These are phyloP conservation scores for Neobulgaria alba DNA, from an alignment of 2,329 filamentous ascomycete genomes.

Conservation along the genomic window DNA sequence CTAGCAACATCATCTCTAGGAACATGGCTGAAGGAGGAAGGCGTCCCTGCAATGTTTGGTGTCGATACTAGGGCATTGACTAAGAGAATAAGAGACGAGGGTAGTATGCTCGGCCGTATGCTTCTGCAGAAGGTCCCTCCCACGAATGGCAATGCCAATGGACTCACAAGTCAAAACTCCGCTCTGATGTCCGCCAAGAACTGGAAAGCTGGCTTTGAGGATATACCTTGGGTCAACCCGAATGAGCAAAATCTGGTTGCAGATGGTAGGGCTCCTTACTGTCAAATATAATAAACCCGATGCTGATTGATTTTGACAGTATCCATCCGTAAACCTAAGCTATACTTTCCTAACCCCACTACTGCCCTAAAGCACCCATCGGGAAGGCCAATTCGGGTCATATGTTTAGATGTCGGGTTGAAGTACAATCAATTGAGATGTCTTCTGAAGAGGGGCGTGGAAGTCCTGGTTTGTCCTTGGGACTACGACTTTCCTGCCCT, in stretches of 20 bases:
- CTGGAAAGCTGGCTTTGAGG: constrained; percentile 57
- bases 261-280: constrained; percentile 65
- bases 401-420: constrained; percentile 93
- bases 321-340: constrained; percentile 76
- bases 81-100: constrained; percentile 86
- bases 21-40: constrained; percentile 93
- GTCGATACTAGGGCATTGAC: constrained; percentile 91
- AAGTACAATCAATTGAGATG: constrained; percentile 98
- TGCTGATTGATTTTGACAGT: constrained; percentile 51
- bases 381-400: constrained; percentile 75
- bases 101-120: constrained; percentile 92
- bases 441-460: constrained; percentile 81
- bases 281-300: constrained; percentile 16
- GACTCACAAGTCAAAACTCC: constrained; percentile 4
- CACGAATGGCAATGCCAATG: constrained; percentile 33
- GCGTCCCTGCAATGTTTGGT: constrained; percentile 86
- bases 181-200: constrained; percentile 33
- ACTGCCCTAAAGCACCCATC: constrained; percentile 77
- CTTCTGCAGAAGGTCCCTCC: constrained; percentile 56
- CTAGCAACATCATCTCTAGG: constrained; percentile 85
- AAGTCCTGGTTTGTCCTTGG: constrained; percentile 93
- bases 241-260: constrained; percentile 89
- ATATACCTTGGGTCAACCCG: constrained; percentile 82
- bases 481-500: constrained; percentile 80
- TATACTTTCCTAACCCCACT: constrained; percentile 69